Evolutionary conservation across 371 early-diverging fungal genomes (phyloP), one percentile per base, ranked within the genome.

Genomic region (Mortierella polycephala): DNA sequence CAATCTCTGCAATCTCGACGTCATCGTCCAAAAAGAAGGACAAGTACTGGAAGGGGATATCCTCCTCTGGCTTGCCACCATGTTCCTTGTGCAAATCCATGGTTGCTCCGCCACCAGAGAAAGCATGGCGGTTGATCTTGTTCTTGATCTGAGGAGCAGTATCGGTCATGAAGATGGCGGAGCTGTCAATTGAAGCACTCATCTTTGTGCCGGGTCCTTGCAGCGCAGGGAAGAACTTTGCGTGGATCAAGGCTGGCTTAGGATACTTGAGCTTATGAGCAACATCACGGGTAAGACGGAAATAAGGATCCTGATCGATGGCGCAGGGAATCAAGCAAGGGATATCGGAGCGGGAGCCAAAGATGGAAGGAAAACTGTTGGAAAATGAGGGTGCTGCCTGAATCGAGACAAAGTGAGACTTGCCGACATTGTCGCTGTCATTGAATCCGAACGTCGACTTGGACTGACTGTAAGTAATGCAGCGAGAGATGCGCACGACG

Each of bases 281-380:
- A 16, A 99, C 98, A 86, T 99, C 99, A 72, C 99, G 92, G 0
- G 99, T 99, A 64, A 99, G 84, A 53, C 99, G 94, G 91, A 99
- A 99, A 88, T 98, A 99, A 64, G 99, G 99, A 79, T 99, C 99
- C 88, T 99, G 99, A 83, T 99, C 99, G 74, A 99, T 98, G 50
- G 99, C 99, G 82, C 96, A 96, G 20, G 99, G 99, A 75, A 99
- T 98, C 82, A 99, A 84, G 83, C 98, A 98, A 11, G 97, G 98
- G 62, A 96, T 92, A 72, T 97, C 95, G 54, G 90, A 91, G 73
- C 93, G 93, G 11, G 81, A 75, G 30, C 98, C 98, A 86, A 98
- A 99, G 70, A 99, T 96, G 57, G 94, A 91, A 40, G 97, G 97
- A 89, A 99, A 99, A 7, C 94, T 86, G 85, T 94, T 96, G 75